Conservation (phyloP, 176 grass and related monocot species). For the Ananas comosus region DNA sequence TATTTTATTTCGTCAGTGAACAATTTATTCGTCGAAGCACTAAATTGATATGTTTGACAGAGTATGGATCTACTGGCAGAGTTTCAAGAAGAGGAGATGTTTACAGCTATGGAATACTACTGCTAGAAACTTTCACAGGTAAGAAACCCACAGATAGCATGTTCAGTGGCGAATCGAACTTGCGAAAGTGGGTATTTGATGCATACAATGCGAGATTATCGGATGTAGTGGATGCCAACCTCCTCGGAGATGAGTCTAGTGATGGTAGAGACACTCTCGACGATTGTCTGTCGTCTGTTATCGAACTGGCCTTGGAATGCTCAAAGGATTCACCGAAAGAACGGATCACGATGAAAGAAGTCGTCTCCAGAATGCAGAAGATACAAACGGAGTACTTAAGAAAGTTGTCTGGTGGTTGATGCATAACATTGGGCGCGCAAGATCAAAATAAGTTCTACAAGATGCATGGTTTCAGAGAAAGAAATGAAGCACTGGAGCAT, state of each 20-base stretch:
- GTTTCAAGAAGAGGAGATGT: slow-evolving; percentile 18
- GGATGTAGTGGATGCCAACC: slow-evolving; percentile 5
- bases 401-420: neutral
- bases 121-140: slow-evolving; percentile 17
- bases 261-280: neutral
- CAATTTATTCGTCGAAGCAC: no score
- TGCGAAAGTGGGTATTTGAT: slow-evolving; percentile 25
- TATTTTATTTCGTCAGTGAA: no score
- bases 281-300: neutral
- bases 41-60: no score
- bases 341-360: slow-evolving; percentile 20
- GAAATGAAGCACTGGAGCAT: no score
- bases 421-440: no score
- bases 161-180: slow-evolving; percentile 16
- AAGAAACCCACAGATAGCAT: slow-evolving; percentile 19
- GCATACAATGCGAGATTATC: neutral
- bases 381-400: neutral
- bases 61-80: slow-evolving; percentile 14
- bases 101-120: slow-evolving; percentile 16
- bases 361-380: slow-evolving; percentile 14
- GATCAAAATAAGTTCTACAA: no score
- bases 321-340: slow-evolving; percentile 1
- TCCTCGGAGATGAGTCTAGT: neutral
- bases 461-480: no score
- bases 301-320: slow-evolving; percentile 18